These are phyloP conservation scores for Lotus japonicus DNA, from an alignment of 306 rosid genomes.

Conservation along the genomic window DNA sequence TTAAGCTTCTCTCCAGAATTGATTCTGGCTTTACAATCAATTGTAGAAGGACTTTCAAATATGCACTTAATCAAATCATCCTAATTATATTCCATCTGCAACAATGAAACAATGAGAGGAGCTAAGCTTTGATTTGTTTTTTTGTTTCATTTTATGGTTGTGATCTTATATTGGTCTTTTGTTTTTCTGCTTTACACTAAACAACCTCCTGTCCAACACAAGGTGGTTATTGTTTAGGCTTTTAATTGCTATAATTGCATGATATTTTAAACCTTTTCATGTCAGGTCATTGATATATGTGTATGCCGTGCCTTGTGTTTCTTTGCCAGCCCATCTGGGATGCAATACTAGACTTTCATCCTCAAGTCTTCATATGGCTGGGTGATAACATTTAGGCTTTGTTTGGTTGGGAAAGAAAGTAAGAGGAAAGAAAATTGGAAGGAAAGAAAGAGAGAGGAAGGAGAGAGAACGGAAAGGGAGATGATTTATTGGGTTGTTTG, in stretches of 20 bases:
- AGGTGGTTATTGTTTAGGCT: background rate
- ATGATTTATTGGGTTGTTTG: too few species aligned
- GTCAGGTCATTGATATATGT: background rate
- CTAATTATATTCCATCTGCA: background rate
- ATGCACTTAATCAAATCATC: background rate
- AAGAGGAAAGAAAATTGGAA: too few species aligned
- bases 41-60: too few species aligned
- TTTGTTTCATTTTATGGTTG: background rate
- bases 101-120: background rate
- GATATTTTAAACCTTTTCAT: background rate
- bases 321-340: slow-evolving; percentile 69
- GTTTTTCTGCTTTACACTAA: background rate
- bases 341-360: slow-evolving; percentile 47
- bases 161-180: slow-evolving; percentile 3
- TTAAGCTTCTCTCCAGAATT: too few species aligned
- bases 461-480: too few species aligned
- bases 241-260: background rate
- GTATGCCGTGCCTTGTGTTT: slow-evolving; percentile 12
- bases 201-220: background rate
- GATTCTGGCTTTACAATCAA: too few species aligned
- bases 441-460: too few species aligned
- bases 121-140: background rate
- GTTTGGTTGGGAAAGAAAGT: too few species aligned
- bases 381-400: slow-evolving; percentile 90
- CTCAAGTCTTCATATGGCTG: slow-evolving; percentile 72